Evolutionary conservation across 2,329 filamentous ascomycete genomes (phyloP).

Genomic region (Periconia macrospinosa): DNA sequence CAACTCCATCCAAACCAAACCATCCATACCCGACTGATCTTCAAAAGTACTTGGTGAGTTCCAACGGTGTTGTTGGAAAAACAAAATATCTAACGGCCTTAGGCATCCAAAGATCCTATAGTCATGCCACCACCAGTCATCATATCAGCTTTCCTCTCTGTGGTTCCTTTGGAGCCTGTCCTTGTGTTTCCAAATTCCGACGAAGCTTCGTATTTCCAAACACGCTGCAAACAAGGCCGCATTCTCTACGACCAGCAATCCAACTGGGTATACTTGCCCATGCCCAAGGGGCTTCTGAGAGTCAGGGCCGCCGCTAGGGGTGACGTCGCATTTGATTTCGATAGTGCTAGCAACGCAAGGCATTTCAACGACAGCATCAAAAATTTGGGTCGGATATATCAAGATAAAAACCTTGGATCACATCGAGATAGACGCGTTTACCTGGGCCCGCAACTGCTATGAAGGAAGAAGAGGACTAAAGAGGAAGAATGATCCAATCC

Average conservation of each 20-base stretch:
- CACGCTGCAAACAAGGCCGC: conserved; percentile 21
- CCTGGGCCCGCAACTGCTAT: conserved; percentile 14
- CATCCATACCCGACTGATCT: too few relatives aligned
- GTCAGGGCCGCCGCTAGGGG: conserved; percentile 19
- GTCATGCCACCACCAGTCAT: conserved; percentile 11
- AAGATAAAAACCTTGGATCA: conserved; percentile 11
- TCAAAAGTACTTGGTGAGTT: too few relatives aligned
- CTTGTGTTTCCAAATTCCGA: conserved; percentile 17
- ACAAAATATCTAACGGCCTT: too few relatives aligned
- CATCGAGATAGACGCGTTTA: conserved; percentile 19
- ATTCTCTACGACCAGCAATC: conserved; percentile 13
- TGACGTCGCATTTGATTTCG: conserved; percentile 25
- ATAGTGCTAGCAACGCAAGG: conserved; percentile 12
- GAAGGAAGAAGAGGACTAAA: neutral
- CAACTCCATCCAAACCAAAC: too few relatives aligned
- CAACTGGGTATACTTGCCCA: conserved; percentile 23
- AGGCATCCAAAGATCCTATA: neutral
- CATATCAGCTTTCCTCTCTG: conserved; percentile 20
- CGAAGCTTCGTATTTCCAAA: conserved; percentile 21
- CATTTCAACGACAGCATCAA: conserved; percentile 20
- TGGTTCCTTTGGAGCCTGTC: conserved; percentile 24
- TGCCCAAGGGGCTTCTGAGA: conserved; percentile 20
- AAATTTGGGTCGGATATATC: conserved; percentile 13
- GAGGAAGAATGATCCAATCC: neutral
- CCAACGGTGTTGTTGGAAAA: too few relatives aligned